Evolutionary conservation across 2,329 filamentous ascomycete species (phyloP).

Genomic region (Sporothrix humicola): DNA sequence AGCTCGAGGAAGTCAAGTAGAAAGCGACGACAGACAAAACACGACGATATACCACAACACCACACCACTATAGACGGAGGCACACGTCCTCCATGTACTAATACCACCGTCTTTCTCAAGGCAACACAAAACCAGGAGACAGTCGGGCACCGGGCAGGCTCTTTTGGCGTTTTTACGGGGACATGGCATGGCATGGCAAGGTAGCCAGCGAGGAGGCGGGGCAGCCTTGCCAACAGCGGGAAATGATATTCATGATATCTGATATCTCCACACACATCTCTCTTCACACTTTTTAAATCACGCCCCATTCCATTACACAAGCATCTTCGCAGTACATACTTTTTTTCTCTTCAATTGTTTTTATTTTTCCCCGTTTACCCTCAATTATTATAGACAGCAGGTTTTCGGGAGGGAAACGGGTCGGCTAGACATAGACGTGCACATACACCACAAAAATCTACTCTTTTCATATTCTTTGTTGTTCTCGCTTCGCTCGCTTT

Average conservation of each 20-base stretch:
- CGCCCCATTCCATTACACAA: not conserved
- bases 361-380: not conserved
- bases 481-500: not conserved
- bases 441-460: conserved; percentile 24
- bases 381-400: conserved; percentile 24
- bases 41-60: not conserved
- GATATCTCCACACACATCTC: conserved; percentile 22
- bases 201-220: not conserved
- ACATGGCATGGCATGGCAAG: not conserved
- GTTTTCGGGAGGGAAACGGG: not conserved
- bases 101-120: not conserved
- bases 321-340: conserved; percentile 23
- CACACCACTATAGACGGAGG: not conserved
- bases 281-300: not conserved
- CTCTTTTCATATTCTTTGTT: not conserved
- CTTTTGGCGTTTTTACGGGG: conserved; percentile 24
- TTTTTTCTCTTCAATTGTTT: not conserved
- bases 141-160: not conserved
- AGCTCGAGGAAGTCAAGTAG: conserved; percentile 25
- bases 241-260: conserved; percentile 17
- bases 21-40: not conserved
- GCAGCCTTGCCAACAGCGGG: not conserved
- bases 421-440: conserved; percentile 25
- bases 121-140: not conserved
- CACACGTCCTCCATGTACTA: conserved; percentile 7